A percentile compares a stretch with the other conserved stretches of the same genome.
Evolutionary conservation across 2,329 filamentous ascomycete genomes (phyloP).

Genomic region (Podosphaera fusca): DNA sequence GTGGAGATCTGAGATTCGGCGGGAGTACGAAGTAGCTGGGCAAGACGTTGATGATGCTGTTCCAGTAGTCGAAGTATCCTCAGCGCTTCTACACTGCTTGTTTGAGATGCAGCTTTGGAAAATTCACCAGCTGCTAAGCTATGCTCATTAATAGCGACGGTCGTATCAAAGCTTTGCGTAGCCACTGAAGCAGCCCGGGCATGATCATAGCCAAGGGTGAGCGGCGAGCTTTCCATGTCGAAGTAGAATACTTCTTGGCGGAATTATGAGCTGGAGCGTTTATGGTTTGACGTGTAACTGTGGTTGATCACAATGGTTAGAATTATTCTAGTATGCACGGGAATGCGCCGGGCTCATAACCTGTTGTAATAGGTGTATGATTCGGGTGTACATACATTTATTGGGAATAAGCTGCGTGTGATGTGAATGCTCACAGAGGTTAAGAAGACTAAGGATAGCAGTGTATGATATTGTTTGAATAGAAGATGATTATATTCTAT

Average conservation of each 20-base stretch:
- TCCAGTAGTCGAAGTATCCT: slow-evolving; percentile 70
- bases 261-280: background rate
- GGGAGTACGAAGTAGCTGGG: slow-evolving; percentile 55
- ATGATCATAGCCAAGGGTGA: slow-evolving; percentile 63
- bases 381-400: no score
- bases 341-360: no score
- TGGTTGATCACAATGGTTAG: no score
- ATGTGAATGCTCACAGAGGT: no score
- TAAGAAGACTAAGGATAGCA: no score
- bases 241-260: background rate
- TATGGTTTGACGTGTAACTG: background rate
- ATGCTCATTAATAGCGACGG: slow-evolving; percentile 70
- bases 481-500: no score
- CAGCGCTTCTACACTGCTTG: slow-evolving; percentile 46
- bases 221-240: slow-evolving; percentile 44
- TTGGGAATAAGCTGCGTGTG: no score
- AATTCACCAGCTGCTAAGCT: slow-evolving; percentile 75
- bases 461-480: no score
- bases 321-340: no score
- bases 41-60: slow-evolving; percentile 65
- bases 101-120: slow-evolving; percentile 54
- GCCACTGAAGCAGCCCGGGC: slow-evolving; percentile 64
- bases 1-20: slow-evolving; percentile 12
- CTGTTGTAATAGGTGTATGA: no score
- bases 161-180: slow-evolving; percentile 42